Base-by-base conservation (phyloP, 345 rosid genomes). In the Arabis alpina region DNA sequence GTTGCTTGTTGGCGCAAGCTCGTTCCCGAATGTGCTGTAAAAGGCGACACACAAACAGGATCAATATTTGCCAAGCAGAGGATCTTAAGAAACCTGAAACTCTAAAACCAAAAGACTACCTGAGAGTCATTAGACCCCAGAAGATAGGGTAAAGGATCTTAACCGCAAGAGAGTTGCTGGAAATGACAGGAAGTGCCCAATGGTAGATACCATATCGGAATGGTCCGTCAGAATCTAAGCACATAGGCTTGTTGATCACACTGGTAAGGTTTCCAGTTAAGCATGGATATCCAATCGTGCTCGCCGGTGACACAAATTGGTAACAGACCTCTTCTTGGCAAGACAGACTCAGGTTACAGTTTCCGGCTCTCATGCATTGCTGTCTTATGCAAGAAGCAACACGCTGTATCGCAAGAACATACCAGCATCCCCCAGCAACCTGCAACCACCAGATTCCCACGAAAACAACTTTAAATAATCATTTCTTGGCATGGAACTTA, bases 351-450 rank as follows among this genome's bases (percentile, higher is more conserved):
- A 86, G 79, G 53, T 83, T 68, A 8, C 98, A 90, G 48, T 67
- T 63, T 27, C 63, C 61, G 4, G 54, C 72, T 27, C 79, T 80
- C 64, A 80, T 80, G 43, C 98, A 92, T 45, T 82, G 92, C 10
- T 85, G 82, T 62, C 79, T 79, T 37, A 90, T 83, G 76, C 98
- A 92, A 1, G 88, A 82, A 52, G 92, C 90, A 1, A 84, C 92
- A 2, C 98, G 87, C 48, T 90, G 93, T 16, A 86, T 85, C 0
- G 95, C 93, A 6, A 92, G 90, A 57, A 90, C 95, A 68, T 92
- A 90, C 98, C 98, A 92, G 68, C 95, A 89, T 64, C 95, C 98
- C 62, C 98, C 98, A 4, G 95, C 83, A 6, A 89, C 94, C 98
- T 92, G 79, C 6, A 69, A 40, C 54, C 59, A 75, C 52, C 49